A percentile compares a stretch with the other conserved stretches of the same genome.
Evolutionary conservation across 2,329 filamentous ascomycete species (phyloP).

Genomic region (Lomentospora prolificans): DNA sequence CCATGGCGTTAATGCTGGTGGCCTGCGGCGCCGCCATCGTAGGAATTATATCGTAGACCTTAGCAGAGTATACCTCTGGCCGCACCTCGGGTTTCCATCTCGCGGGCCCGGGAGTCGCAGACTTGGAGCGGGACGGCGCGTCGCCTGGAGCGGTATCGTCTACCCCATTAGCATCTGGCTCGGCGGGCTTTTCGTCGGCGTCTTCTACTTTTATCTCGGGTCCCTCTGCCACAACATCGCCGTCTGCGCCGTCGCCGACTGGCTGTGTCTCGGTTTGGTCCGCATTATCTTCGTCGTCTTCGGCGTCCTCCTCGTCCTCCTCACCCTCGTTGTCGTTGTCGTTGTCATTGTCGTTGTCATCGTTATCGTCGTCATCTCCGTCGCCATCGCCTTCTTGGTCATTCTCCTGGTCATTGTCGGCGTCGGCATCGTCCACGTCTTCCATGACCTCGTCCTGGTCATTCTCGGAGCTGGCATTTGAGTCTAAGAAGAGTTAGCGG

Average conservation of each 20-base stretch:
- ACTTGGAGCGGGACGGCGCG: conserved; percentile 12
- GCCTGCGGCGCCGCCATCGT: conserved; percentile 94
- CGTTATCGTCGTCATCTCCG: conserved; percentile 27
- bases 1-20: conserved; percentile 88
- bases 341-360: conserved; percentile 23
- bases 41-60: conserved; percentile 86
- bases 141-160: background rate
- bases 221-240: conserved; percentile 20
- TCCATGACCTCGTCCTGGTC: conserved; percentile 52
- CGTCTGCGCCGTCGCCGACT: conserved; percentile 34
- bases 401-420: conserved; percentile 23
- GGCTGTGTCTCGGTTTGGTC: conserved; percentile 28
- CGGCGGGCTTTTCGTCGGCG: conserved; percentile 7
- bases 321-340: conserved; percentile 27
- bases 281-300: conserved; percentile 24
- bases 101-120: background rate
- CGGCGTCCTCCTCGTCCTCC: conserved; percentile 15
- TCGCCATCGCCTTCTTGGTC: conserved; percentile 23
- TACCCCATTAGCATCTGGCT: background rate
- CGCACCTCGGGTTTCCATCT: conserved; percentile 9
- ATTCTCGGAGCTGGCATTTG: conserved; percentile 18
- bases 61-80: conserved; percentile 70
- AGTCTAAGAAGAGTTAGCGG: too few relatives aligned
- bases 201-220: conserved; percentile 12
- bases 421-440: conserved; percentile 25